phyloP scores from a whole-genome alignment of 2,329 filamentous ascomycete species.

The Xylariaceae sp. region DNA sequence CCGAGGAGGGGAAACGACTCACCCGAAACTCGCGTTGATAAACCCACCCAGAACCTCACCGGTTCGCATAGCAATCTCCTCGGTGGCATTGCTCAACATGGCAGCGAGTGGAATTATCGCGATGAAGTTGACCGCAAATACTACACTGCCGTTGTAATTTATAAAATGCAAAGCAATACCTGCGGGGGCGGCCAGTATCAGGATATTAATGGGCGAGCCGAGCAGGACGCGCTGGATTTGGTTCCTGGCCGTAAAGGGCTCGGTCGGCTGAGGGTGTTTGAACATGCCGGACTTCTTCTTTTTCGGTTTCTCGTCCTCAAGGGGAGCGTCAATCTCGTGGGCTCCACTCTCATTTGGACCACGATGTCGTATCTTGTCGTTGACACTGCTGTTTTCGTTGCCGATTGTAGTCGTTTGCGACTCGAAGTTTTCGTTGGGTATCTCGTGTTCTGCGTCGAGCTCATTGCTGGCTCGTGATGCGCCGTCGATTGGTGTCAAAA shows the following conservation, averaged over 20 bases:
- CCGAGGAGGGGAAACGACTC: conserved; percentile 37
- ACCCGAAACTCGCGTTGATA: conserved; percentile 88
- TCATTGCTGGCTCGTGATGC: conserved; percentile 24
- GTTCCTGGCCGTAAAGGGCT: conserved; percentile 61
- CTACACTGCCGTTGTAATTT: conserved; percentile 42
- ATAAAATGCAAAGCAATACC: conserved; percentile 78
- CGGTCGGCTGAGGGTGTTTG: conserved; percentile 51
- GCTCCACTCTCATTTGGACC: conserved; percentile 20
- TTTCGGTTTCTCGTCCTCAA: conserved; percentile 43
- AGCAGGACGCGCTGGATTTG: conserved; percentile 76
- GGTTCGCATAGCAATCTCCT: conserved; percentile 80
- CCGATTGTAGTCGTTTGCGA: conserved; percentile 26
- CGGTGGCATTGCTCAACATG: conserved; percentile 84
- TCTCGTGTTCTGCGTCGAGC: conserved; percentile 5
- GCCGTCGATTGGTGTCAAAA: conserved; percentile 17
- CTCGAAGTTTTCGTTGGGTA: conserved; percentile 16
- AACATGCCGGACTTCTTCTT: conserved; percentile 47
- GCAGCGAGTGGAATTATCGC: conserved; percentile 89
- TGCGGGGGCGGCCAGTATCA: conserved; percentile 76
- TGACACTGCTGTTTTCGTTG: conserved; percentile 5
- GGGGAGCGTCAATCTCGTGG: conserved; percentile 3
- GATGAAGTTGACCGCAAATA: conserved; percentile 91
- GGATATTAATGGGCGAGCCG: conserved; percentile 83
- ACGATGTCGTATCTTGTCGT: conserved; percentile 13
- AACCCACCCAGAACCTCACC: conserved; percentile 88